A percentile compares a stretch with the other conserved stretches of the same genome.
Evolutionary conservation across 2,329 filamentous ascomycete species (phyloP).

Genomic region (Fusarium secorum): DNA sequence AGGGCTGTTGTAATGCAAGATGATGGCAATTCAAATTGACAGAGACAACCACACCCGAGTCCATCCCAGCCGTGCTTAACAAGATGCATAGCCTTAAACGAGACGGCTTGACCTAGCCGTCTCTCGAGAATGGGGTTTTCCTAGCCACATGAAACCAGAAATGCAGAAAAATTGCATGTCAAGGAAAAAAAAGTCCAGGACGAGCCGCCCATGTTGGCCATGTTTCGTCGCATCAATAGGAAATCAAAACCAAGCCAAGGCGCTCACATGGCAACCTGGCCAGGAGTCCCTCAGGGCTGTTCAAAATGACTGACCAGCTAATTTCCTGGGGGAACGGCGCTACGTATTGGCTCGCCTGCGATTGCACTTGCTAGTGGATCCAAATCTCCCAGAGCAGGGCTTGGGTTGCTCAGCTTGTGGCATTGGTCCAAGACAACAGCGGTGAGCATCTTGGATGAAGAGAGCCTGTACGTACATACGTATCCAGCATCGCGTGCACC

Average conservation of each 20-base stretch:
- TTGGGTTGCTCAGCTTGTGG: constrained; percentile 30
- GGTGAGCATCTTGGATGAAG: constrained; percentile 31
- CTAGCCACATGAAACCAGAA: constrained; percentile 5
- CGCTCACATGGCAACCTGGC: constrained; percentile 37
- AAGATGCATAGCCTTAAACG: background rate
- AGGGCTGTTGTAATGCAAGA: background rate
- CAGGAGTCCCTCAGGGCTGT: constrained; percentile 21
- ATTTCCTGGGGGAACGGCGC: constrained; percentile 38
- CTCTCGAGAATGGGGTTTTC: background rate
- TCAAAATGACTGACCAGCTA: constrained; percentile 35
- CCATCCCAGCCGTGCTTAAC: background rate
- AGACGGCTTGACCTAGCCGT: background rate
- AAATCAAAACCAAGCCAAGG: constrained; percentile 6
- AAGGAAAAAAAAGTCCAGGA: background rate
- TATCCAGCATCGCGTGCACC: constrained; percentile 20
- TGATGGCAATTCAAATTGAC: background rate
- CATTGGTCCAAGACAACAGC: constrained; percentile 36
- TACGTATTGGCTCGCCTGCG: constrained; percentile 33
- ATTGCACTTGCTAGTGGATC: constrained; percentile 33
- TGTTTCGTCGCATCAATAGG: constrained; percentile 23
- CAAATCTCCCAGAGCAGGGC: constrained; percentile 39
- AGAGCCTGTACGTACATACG: constrained; percentile 28
- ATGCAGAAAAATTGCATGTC: constrained; percentile 7
- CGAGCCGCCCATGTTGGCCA: constrained; percentile 11
- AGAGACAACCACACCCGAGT: background rate